Conservation (phyloP, 2,329 filamentous ascomycete species). For the Alternaria brassicicola region DNA sequence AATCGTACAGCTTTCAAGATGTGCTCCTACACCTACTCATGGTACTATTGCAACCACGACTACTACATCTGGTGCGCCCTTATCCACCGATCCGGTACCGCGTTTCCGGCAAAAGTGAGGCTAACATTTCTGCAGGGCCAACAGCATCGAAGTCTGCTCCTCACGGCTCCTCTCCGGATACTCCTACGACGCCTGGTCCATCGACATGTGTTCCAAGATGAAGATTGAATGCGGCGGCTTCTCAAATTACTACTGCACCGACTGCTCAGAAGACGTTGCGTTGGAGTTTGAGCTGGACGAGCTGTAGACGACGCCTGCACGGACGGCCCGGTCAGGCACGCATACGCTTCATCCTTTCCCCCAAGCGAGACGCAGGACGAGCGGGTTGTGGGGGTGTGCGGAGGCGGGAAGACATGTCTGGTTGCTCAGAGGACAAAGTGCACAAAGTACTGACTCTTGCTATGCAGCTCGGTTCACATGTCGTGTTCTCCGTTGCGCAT, state of each 20-base stretch:
- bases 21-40: constrained; percentile 56
- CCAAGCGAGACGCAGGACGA: background rate
- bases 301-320: constrained; percentile 20
- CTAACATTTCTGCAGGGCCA: constrained; percentile 31
- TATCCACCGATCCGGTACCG: background rate
- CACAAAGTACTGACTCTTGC: constrained; percentile 9
- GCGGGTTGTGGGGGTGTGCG: background rate
- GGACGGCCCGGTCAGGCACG: background rate
- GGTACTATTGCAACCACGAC: constrained; percentile 57
- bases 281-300: constrained; percentile 54
- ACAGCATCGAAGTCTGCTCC: constrained; percentile 54
- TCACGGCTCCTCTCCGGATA: constrained; percentile 54
- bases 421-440: background rate
- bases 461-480: constrained; percentile 15
- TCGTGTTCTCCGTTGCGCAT: constrained; percentile 1
- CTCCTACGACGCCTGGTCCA: constrained; percentile 56
- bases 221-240: constrained; percentile 51
- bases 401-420: background rate
- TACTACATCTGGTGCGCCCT: constrained; percentile 53
- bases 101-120: background rate
- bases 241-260: constrained; percentile 53
- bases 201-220: constrained; percentile 56
- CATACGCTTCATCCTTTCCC: constrained; percentile 9
- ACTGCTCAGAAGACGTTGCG: constrained; percentile 53
- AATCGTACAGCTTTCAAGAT: constrained; percentile 30